phyloP scores from a whole-genome alignment of 1,284 basidiomycete species.

The Ganoderma boninense region DNA sequence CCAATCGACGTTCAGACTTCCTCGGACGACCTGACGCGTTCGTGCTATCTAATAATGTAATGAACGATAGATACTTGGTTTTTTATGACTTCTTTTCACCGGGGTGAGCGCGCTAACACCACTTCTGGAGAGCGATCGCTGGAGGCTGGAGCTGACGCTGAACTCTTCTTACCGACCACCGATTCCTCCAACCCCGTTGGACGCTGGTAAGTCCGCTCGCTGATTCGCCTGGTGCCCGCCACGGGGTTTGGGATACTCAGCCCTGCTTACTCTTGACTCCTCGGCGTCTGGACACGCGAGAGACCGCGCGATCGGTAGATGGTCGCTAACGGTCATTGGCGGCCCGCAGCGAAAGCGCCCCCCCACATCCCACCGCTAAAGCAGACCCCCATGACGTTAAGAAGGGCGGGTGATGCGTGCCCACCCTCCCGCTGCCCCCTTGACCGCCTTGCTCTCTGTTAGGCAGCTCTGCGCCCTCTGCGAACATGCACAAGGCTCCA shows the following conservation, averaged over 20 bases:
- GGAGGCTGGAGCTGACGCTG: too few relatives aligned
- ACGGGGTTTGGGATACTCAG: neutral
- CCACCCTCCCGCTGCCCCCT: neutral
- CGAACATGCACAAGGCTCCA: constrained; percentile 1
- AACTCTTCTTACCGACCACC: neutral
- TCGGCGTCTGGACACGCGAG: neutral
- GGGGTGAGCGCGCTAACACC: too few relatives aligned
- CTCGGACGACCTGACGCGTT: neutral
- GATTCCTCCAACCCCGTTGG: neutral
- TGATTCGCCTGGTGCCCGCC: neutral
- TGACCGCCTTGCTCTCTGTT: neutral
- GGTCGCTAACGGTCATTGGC: neutral
- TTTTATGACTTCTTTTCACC: too few relatives aligned
- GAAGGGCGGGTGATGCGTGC: neutral
- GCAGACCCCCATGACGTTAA: neutral
- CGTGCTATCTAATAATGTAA: neutral
- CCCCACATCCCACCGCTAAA: neutral
- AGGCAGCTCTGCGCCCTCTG: neutral
- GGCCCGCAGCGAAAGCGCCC: neutral
- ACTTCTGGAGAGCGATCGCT: too few relatives aligned
- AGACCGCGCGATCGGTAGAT: neutral
- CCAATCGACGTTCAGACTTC: neutral
- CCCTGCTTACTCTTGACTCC: neutral
- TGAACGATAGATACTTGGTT: neutral
- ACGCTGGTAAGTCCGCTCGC: neutral